phyloP scores from a whole-genome alignment of 768 basidiomycete genomes.

The Collybiopsis confluens region DNA sequence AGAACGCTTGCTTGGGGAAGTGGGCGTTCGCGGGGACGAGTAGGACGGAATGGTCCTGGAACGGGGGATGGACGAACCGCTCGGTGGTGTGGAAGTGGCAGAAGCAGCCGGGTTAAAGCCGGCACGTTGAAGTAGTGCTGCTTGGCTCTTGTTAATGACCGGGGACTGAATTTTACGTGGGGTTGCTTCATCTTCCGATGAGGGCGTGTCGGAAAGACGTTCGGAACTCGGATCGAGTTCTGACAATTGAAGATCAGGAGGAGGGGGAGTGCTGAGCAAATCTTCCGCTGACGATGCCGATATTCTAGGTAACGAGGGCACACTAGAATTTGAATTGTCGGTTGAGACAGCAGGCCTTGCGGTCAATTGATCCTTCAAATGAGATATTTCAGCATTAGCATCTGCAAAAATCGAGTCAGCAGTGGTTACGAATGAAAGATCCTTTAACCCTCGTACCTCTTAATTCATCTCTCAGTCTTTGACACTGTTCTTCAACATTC shows the following conservation, averaged over 20 bases:
- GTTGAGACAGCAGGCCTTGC: constrained; percentile 24
- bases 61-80: constrained; percentile 39
- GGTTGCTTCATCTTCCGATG: constrained; percentile 33
- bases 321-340: neutral
- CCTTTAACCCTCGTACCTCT: constrained; percentile 53
- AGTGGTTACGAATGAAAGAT: neutral
- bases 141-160: constrained; percentile 34
- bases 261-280: constrained; percentile 53
- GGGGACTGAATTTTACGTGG: constrained; percentile 24
- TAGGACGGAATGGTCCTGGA: constrained; percentile 55
- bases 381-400: constrained; percentile 78
- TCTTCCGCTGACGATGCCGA: constrained; percentile 41
- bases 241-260: constrained; percentile 55
- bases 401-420: constrained; percentile 41
- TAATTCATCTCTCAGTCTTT: constrained; percentile 88
- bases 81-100: constrained; percentile 41
- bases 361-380: constrained; percentile 72
- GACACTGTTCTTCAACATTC: constrained; percentile 82
- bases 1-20: constrained; percentile 34
- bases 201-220: constrained; percentile 29
- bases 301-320: constrained; percentile 8
- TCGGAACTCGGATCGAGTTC: constrained; percentile 49
- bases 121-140: constrained; percentile 46
- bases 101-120: constrained; percentile 39
- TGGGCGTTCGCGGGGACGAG: constrained; percentile 46